A percentile compares a stretch with the other conserved stretches of the same genome.
These are phyloP conservation scores for Medicago ruthenica DNA, from an alignment of 306 rosid genomes.

Conservation along the genomic window DNA sequence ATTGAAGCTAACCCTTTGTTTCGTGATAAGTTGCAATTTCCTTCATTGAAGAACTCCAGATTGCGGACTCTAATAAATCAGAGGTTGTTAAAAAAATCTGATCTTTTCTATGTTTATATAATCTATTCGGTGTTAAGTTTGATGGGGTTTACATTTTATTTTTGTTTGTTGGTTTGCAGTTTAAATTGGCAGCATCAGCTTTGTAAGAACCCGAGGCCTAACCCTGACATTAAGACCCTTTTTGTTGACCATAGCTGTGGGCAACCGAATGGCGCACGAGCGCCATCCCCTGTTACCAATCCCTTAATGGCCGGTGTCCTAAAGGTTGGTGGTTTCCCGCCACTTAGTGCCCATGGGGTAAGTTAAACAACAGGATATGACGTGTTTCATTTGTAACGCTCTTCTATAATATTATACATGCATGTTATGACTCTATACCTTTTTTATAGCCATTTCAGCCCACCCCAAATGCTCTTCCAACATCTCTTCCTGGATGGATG, in stretches of 20 bases:
- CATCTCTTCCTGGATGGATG: constrained; percentile 99
- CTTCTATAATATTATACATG: constrained; percentile 36
- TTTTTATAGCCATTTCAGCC: constrained; percentile 90
- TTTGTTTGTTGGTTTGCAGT: constrained; percentile 60
- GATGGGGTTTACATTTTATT: constrained; percentile 25
- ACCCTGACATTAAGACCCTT: constrained; percentile 98
- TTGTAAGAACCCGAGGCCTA: constrained; percentile 96
- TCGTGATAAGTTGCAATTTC: constrained; percentile 99
- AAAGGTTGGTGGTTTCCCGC: constrained; percentile 92
- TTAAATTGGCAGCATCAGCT: constrained; percentile 99
- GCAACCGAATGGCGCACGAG: constrained; percentile 99
- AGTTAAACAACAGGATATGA: constrained; percentile 46
- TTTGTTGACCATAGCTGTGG: constrained; percentile 98
- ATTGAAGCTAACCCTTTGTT: constrained; percentile 98
- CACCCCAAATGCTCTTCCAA: constrained; percentile 80
- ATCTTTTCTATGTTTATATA: constrained; percentile 15
- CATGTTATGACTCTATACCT: constrained; percentile 45
- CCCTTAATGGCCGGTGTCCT: constrained; percentile 93
- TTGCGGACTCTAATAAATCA: constrained; percentile 95
- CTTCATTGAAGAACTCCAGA: constrained; percentile 93
- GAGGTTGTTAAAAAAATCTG: constrained; percentile 62
- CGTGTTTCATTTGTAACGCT: constrained; percentile 14
- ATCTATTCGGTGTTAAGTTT: constrained; percentile 27
- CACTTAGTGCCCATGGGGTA: constrained; percentile 95
- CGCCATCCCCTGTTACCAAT: constrained; percentile 99